Conservation (phyloP, 768 basidiomycete species). For the Kwoniella sp. region DNA sequence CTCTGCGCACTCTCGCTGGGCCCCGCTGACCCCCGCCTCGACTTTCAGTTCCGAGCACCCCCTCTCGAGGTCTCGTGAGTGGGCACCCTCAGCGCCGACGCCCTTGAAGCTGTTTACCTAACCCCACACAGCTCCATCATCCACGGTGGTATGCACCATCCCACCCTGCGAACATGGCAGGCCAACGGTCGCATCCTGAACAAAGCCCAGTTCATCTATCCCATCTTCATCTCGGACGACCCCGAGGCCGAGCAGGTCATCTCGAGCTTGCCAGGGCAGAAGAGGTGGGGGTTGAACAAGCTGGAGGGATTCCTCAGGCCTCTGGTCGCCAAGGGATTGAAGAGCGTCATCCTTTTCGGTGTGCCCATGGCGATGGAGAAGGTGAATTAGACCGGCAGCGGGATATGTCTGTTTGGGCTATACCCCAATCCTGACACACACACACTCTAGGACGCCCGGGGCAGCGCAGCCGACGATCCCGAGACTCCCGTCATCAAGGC, state of each 20-base stretch:
- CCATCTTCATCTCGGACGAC: slow-evolving; percentile 96
- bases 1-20: too few species aligned
- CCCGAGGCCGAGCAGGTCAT: slow-evolving; percentile 77
- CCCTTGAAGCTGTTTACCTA: not conserved
- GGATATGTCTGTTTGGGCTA: too few species aligned
- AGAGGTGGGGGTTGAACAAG: slow-evolving; percentile 90
- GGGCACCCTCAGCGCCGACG: not conserved
- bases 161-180: slow-evolving; percentile 84
- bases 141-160: slow-evolving; percentile 88
- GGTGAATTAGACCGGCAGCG: slow-evolving; percentile 21
- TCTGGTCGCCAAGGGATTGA: slow-evolving; percentile 80
- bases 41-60: slow-evolving; percentile 6
- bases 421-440: not conserved
- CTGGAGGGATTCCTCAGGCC: slow-evolving; percentile 82
- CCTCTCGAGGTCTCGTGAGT: slow-evolving; percentile 28
- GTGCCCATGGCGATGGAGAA: slow-evolving; percentile 48
- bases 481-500: slow-evolving; percentile 89
- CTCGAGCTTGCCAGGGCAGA: slow-evolving; percentile 73
- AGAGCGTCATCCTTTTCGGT: slow-evolving; percentile 82
- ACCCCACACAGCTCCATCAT: slow-evolving; percentile 44
- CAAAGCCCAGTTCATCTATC: slow-evolving; percentile 90
- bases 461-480: slow-evolving; percentile 84
- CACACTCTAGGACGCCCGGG: slow-evolving; percentile 63
- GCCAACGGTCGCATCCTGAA: slow-evolving; percentile 57
- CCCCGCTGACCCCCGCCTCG: not conserved